Evolutionary conservation across 495 filamentous ascomycete species (phyloP), one percentile per base, ranked within the genome.

Genomic region (Aspergillus sclerotiicarbonarius): DNA sequence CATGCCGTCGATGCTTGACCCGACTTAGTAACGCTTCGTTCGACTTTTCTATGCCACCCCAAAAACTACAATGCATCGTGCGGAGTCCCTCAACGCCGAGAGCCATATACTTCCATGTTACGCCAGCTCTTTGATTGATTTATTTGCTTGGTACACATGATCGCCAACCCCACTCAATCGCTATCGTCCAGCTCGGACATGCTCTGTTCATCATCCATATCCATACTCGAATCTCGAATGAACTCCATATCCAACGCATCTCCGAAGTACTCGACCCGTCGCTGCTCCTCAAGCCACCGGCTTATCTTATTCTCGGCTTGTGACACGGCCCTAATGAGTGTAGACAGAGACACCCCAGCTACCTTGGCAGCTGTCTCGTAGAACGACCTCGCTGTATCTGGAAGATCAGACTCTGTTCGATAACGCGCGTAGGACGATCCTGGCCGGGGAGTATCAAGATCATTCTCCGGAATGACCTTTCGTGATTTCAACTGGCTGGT

Each of bases 381-480:
- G 51, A 91, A 84, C 0, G 58, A 58, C 46, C 68, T 79, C 6
- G 84, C 86, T 0, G 67, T 60, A 12, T 80, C 74, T 5, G 81
- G 73, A 41, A 91, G 70, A 32, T 89, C 82, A 10, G 82, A 77
- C 59, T 76, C 74, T 20, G 62, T 76, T 43, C 82, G 74, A 71
- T 85, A 89, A 9, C 80, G 74, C 59, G 72, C 76, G 59, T 88
- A 89, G 35, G 73, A 69, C 18, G 77, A 76, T 45, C 85, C 85
- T 7, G 83, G 80, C 35, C 80, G 73, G 12, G 61, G 65, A 16
- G 71, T 65, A 19, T 68, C 58, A 58, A 67, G 52, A 19, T 76
- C 62, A 45, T 67, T 48, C 33, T 68, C 56, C 19, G 67, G 70
- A 48, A 67, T 70, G 53, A 57, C 65, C 56, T 64, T 62, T n/a